Evolutionary conservation across 73 alveolate genomes (phyloP).

Genomic region (Uronychia setigera): DNA sequence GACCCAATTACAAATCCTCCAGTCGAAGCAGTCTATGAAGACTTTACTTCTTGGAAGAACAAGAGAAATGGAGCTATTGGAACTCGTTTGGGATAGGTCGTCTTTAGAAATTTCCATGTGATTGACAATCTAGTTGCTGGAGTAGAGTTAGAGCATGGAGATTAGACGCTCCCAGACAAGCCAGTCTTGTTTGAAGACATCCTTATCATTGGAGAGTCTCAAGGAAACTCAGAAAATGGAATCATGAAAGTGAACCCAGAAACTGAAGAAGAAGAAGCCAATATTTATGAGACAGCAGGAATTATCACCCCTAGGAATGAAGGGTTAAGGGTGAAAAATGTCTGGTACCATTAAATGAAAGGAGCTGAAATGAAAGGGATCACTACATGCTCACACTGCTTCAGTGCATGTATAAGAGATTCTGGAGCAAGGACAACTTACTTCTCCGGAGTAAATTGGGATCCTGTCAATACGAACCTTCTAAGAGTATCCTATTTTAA

Average conservation of each 20-base stretch:
- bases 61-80: constrained; percentile 69
- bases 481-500: constrained; percentile 12
- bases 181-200: constrained; percentile 42
- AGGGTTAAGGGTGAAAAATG: constrained; percentile 54
- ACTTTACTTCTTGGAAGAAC: constrained; percentile 63
- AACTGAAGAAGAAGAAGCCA: constrained; percentile 22
- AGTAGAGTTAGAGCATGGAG: not conserved
- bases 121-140: constrained; percentile 66
- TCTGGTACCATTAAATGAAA: constrained; percentile 53
- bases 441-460: constrained; percentile 13
- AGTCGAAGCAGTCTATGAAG: constrained; percentile 26
- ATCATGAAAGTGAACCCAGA: constrained; percentile 11
- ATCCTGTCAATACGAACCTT: not conserved
- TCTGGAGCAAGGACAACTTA: constrained; percentile 19
- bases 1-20: not conserved
- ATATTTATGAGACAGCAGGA: constrained; percentile 46
- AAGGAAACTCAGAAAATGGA: not conserved
- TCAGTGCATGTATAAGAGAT: constrained; percentile 1
- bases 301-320: constrained; percentile 72
- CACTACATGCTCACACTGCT: constrained; percentile 26
- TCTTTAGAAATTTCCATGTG: constrained; percentile 38
- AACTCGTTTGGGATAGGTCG: constrained; percentile 17
- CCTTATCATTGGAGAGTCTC: constrained; percentile 67
- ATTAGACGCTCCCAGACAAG: constrained; percentile 1
- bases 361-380: not conserved